These are phyloP conservation scores for Daldinia childiae DNA, from an alignment of 495 filamentous ascomycete genomes.

Conservation along the genomic window DNA sequence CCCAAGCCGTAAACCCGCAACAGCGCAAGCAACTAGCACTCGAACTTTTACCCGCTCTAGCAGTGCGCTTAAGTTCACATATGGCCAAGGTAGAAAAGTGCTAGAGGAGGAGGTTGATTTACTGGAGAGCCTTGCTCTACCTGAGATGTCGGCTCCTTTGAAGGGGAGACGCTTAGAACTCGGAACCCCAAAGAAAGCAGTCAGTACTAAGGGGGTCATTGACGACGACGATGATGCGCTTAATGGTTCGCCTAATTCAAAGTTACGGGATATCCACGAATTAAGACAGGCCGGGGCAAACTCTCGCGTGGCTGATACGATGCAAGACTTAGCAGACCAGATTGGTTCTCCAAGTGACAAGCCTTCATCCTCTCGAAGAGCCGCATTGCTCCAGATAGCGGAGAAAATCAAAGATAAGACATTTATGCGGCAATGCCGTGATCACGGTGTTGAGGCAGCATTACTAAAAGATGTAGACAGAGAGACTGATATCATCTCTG, in stretches of 20 bases:
- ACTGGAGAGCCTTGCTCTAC: slow-evolving; percentile 42
- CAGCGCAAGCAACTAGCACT: slow-evolving; percentile 27
- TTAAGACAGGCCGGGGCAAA: slow-evolving; percentile 86
- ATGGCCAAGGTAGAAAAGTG: slow-evolving; percentile 60
- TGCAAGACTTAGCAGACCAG: slow-evolving; percentile 85
- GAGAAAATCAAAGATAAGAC: slow-evolving; percentile 72
- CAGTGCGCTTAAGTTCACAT: slow-evolving; percentile 56
- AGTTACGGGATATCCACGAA: slow-evolving; percentile 73
- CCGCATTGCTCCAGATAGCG: slow-evolving; percentile 72
- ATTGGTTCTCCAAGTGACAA: slow-evolving; percentile 69
- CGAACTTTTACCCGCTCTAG: slow-evolving; percentile 43
- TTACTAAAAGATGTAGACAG: slow-evolving; percentile 66
- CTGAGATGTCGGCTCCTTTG: slow-evolving; percentile 36
- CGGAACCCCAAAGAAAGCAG: slow-evolving; percentile 46
- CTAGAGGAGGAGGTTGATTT: slow-evolving; percentile 52
- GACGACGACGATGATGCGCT: slow-evolving; percentile 66
- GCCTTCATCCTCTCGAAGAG: slow-evolving; percentile 56
- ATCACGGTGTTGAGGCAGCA: slow-evolving; percentile 74
- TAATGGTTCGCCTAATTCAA: slow-evolving; percentile 70
- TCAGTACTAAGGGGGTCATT: slow-evolving; percentile 43
- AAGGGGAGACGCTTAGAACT: slow-evolving; percentile 54
- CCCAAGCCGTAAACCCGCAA: slow-evolving; percentile 27
- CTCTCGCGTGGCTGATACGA: slow-evolving; percentile 78
- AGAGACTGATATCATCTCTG: slow-evolving; percentile 65
- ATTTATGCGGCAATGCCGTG: slow-evolving; percentile 75